Conservation (phyloP, 176 grass and related monocot genomes). For the Rhynchospora breviuscula region DNA sequence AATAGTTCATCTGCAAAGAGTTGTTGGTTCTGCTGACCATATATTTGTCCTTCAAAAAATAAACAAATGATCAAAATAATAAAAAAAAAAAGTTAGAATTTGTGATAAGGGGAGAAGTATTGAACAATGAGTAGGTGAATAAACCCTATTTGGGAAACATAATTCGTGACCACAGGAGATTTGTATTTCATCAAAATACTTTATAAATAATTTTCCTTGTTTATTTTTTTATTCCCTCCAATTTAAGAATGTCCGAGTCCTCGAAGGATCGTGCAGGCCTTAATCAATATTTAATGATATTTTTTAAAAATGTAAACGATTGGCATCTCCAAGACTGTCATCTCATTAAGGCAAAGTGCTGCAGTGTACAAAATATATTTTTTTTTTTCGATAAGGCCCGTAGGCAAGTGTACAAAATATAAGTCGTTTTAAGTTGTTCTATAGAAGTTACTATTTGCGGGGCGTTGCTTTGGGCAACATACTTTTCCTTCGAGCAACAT, state of each 20-base stretch:
- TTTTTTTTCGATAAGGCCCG: too few relatives aligned
- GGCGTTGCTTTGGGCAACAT: too few relatives aligned
- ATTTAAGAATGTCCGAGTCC: background rate
- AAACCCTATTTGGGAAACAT: too few relatives aligned
- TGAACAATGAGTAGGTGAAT: too few relatives aligned
- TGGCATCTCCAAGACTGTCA: background rate
- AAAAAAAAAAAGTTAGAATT: too few relatives aligned
- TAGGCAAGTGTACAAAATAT: too few relatives aligned
- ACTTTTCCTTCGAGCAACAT: too few relatives aligned
- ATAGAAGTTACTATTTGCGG: too few relatives aligned
- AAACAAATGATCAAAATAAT: too few relatives aligned
- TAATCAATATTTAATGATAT: conserved; percentile 3
- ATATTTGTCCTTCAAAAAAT: background rate
- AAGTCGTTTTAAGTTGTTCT: background rate
- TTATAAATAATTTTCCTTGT: background rate
- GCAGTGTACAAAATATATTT: too few relatives aligned
- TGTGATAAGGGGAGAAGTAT: too few relatives aligned
- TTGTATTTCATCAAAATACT: background rate
- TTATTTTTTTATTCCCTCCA: background rate
- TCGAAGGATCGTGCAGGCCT: background rate
- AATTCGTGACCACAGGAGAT: too few relatives aligned
- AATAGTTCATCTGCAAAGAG: background rate
- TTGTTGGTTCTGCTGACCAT: background rate
- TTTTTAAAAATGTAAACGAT: background rate
- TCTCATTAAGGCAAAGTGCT: background rate